Evolutionary conservation across 352 stramenopile species (phyloP).

Genomic region (Phytophthora pinifolia): DNA sequence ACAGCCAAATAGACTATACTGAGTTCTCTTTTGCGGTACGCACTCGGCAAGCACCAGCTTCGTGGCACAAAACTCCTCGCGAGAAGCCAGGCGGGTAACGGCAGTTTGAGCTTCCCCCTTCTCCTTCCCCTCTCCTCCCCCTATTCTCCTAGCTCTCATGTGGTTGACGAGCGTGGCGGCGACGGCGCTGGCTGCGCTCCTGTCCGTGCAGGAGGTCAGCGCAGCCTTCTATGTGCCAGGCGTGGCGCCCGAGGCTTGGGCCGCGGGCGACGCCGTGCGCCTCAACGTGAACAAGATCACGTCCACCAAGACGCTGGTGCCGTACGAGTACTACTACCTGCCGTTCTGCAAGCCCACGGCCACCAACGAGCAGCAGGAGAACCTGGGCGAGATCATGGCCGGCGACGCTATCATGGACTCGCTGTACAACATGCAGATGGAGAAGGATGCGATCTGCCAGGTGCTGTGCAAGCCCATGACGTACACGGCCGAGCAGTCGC

Average conservation of each 20-base stretch:
- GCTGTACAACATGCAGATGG: slow-evolving; percentile 89
- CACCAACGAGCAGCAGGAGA: slow-evolving; percentile 89
- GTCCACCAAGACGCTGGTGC: slow-evolving; percentile 97
- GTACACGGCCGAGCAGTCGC: slow-evolving; percentile 77
- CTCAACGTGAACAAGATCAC: slow-evolving; percentile 99
- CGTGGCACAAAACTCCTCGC: slow-evolving; percentile 19
- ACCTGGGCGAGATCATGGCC: slow-evolving; percentile 92
- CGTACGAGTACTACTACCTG: slow-evolving; percentile 99
- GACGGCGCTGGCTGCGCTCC: slow-evolving; percentile 25
- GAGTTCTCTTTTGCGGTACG: too few relatives aligned
- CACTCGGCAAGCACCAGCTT: slow-evolving; percentile 11
- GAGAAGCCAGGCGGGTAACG: slow-evolving; percentile 20
- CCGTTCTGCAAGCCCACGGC: slow-evolving; percentile 89
- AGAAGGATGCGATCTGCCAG: slow-evolving; percentile 87
- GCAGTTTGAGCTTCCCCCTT: slow-evolving; percentile 5
- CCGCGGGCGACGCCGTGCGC: slow-evolving; percentile 78
- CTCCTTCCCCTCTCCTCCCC: slow-evolving; percentile 2
- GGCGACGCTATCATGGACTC: slow-evolving; percentile 92
- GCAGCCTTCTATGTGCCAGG: slow-evolving; percentile 86
- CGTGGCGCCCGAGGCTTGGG: slow-evolving; percentile 83
- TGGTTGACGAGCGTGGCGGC: slow-evolving; percentile 34
- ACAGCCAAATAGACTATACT: too few relatives aligned
- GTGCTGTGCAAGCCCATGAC: slow-evolving; percentile 89
- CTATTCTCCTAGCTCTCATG: slow-evolving; percentile 20
- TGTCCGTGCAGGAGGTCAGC: slow-evolving; percentile 23